These are phyloP conservation scores for Leishmania guyanensis DNA, from an alignment of 208 protist species.

Conservation along the genomic window DNA sequence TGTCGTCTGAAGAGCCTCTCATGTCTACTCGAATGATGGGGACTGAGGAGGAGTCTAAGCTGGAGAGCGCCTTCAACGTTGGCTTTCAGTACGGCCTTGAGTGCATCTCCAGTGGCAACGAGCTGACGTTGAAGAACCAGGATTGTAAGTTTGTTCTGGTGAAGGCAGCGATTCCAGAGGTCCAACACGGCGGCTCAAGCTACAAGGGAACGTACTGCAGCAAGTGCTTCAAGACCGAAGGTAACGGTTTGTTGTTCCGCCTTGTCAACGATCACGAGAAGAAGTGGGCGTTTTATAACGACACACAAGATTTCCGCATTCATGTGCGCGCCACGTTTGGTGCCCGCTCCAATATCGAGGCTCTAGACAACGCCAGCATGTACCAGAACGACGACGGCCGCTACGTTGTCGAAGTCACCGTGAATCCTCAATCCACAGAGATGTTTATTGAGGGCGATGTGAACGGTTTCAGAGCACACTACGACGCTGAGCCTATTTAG, in stretches of 20 bases:
- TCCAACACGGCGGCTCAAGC: conserved; percentile 39
- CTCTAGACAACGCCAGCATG: conserved; percentile 47
- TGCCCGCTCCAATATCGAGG: conserved; percentile 46
- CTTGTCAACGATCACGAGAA: conserved; percentile 77
- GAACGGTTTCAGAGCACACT: conserved; percentile 68
- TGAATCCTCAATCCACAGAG: conserved; percentile 55
- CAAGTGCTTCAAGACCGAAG: conserved; percentile 74
- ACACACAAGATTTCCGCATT: conserved; percentile 68
- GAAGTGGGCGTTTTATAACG: conserved; percentile 83
- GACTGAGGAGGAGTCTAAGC: conserved; percentile 44
- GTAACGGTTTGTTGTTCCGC: conserved; percentile 75
- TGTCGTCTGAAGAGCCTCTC: conserved; percentile 48
- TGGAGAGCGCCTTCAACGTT: conserved; percentile 54
- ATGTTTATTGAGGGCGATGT: conserved; percentile 78
- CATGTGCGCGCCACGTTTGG: conserved; percentile 60
- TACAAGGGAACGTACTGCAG: conserved; percentile 59
- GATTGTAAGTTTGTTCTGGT: conserved; percentile 49
- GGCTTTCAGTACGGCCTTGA: conserved; percentile 71
- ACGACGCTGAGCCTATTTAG: conserved; percentile 52
- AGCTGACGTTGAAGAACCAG: conserved; percentile 49
- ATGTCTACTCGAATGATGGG: conserved; percentile 53
- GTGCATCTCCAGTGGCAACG: conserved; percentile 29
- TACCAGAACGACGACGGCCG: conserved; percentile 39
- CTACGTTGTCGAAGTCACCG: conserved; percentile 49
- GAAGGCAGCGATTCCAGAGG: conserved; percentile 31